Evolutionary conservation across 2,329 filamentous ascomycete genomes (phyloP).

Genomic region (Epichloe coenophiala): DNA sequence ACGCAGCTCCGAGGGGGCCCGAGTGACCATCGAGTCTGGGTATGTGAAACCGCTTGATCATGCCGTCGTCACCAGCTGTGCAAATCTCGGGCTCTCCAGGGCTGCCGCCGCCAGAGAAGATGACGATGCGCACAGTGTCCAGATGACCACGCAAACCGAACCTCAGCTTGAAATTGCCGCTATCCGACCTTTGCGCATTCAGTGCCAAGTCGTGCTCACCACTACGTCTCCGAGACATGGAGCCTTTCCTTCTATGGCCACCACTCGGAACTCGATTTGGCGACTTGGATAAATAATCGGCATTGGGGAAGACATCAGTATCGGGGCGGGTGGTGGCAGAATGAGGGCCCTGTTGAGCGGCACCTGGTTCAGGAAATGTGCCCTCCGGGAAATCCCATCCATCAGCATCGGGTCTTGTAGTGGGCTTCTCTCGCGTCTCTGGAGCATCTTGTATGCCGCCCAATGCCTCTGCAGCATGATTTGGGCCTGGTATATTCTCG

Average conservation of each 20-base stretch:
- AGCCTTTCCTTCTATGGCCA: slow-evolving; percentile 63
- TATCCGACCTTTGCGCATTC: slow-evolving; percentile 49
- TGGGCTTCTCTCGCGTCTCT: slow-evolving; percentile 32
- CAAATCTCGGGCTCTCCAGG: slow-evolving; percentile 94
- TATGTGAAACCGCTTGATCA: slow-evolving; percentile 94
- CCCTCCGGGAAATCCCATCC: slow-evolving; percentile 90
- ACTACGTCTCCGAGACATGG: slow-evolving; percentile 57
- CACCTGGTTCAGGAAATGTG: slow-evolving; percentile 42
- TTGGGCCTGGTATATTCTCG: slow-evolving; percentile 19
- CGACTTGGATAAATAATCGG: slow-evolving; percentile 69
- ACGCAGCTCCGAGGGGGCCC: slow-evolving; percentile 37
- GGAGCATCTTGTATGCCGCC: slow-evolving; percentile 26
- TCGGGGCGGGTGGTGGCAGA: slow-evolving; percentile 55
- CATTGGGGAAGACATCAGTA: slow-evolving; percentile 74
- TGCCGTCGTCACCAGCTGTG: slow-evolving; percentile 87
- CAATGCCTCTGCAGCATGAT: slow-evolving; percentile 26
- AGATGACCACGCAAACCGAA: slow-evolving; percentile 88
- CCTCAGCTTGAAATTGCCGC: slow-evolving; percentile 74
- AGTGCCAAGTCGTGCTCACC: slow-evolving; percentile 51
- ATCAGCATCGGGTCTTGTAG: slow-evolving; percentile 43
- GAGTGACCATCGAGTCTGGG: slow-evolving; percentile 56
- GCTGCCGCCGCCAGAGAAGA: slow-evolving; percentile 92
- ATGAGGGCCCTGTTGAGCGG: slow-evolving; percentile 30
- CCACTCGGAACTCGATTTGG: slow-evolving; percentile 55
- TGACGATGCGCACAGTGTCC: slow-evolving; percentile 84